Percentiles rank a stretch among this genome's conserved stretches.
phyloP scores from a whole-genome alignment of 768 basidiomycete genomes.

The Phaffia tasmanica region DNA sequence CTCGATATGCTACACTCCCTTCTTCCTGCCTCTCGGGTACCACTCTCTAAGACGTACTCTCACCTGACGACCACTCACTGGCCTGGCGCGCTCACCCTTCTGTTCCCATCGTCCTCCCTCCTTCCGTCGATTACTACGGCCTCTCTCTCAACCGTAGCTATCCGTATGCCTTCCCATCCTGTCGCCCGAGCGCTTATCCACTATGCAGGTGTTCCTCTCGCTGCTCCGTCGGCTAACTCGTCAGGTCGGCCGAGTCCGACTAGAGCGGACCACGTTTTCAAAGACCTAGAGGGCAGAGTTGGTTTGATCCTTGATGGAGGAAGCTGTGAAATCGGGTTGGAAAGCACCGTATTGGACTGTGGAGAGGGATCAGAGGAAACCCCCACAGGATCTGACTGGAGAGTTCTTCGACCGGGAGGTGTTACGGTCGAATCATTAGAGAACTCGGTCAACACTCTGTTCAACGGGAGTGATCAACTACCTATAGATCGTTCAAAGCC shows the following conservation, averaged over 20 bases:
- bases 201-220: slow-evolving; percentile 59
- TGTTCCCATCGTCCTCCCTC: slow-evolving; percentile 61
- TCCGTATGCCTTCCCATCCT: slow-evolving; percentile 89
- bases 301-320: slow-evolving; percentile 88
- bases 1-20: slow-evolving; percentile 64
- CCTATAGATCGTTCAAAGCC: background rate
- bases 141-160: slow-evolving; percentile 65
- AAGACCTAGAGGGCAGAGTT: slow-evolving; percentile 48
- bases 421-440: slow-evolving; percentile 81
- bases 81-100: slow-evolving; percentile 86
- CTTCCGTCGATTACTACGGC: slow-evolving; percentile 73
- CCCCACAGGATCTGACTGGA: slow-evolving; percentile 58
- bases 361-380: slow-evolving; percentile 44
- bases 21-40: slow-evolving; percentile 52
- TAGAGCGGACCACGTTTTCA: slow-evolving; percentile 66
- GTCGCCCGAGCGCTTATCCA: slow-evolving; percentile 83
- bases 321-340: slow-evolving; percentile 73
- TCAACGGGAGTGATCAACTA: too few relatives aligned
- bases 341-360: slow-evolving; percentile 82
- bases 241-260: slow-evolving; percentile 93
- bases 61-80: slow-evolving; percentile 73
- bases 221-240: slow-evolving; percentile 89
- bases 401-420: slow-evolving; percentile 82
- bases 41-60: slow-evolving; percentile 54
- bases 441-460: slow-evolving; percentile 32